Percentiles rank a stretch among this genome's conserved stretches.
These are phyloP conservation scores for Chlorella sp. DNA, from an alignment of 139 green algal genomes.

Conservation along the genomic window DNA sequence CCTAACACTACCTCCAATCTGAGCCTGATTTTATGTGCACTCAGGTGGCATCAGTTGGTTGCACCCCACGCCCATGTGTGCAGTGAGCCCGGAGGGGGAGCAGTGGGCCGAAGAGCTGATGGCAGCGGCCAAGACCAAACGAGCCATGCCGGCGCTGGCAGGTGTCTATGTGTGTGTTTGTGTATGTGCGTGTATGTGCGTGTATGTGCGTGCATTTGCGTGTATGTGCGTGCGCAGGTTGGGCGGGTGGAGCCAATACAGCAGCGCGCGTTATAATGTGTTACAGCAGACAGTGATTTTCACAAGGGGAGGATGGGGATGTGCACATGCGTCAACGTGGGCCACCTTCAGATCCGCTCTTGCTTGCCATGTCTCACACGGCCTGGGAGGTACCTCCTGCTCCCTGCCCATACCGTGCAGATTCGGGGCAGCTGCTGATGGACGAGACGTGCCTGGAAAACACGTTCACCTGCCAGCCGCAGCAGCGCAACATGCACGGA, in stretches of 20 bases:
- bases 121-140: constrained; percentile 28
- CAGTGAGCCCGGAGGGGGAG: constrained; percentile 29
- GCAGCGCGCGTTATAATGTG: too few species aligned
- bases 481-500: constrained; percentile 81
- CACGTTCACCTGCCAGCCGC: constrained; percentile 83
- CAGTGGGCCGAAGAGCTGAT: constrained; percentile 47
- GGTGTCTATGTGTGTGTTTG: neutral
- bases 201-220: too few species aligned
- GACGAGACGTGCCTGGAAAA: constrained; percentile 68
- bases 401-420: constrained; percentile 20
- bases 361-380: too few species aligned
- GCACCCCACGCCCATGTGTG: neutral
- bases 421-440: constrained; percentile 57
- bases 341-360: too few species aligned
- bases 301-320: too few species aligned
- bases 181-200: too few species aligned
- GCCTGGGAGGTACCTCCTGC: too few species aligned
- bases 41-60: too few species aligned
- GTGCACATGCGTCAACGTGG: neutral
- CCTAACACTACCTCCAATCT: too few species aligned
- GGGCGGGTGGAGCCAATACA: too few species aligned
- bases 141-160: constrained; percentile 18
- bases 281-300: neutral
- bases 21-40: too few species aligned
- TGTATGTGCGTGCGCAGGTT: too few species aligned